Percentiles rank a stretch among this genome's conserved stretches.
Evolutionary conservation across 139 green algal species (phyloP).

Genomic region (Deuterostichococcus epilithicus): DNA sequence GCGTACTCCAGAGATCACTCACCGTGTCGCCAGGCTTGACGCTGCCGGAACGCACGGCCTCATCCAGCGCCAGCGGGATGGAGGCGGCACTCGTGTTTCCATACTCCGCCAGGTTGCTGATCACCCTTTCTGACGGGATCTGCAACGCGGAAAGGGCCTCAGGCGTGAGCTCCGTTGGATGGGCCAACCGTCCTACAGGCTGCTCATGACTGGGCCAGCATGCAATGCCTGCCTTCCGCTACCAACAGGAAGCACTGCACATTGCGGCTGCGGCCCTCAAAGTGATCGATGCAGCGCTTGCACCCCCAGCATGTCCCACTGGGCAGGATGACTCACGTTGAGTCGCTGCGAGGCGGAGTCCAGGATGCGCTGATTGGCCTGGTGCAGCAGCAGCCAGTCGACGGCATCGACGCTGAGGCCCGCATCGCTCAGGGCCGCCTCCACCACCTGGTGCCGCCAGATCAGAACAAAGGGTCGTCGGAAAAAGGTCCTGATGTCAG

Average conservation of each 20-base stretch:
- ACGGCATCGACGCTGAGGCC: slow-evolving; percentile 63
- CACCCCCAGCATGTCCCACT: no score
- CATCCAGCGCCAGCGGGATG: slow-evolving; percentile 93
- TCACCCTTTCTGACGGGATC: slow-evolving; percentile 43
- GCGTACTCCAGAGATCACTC: not conserved
- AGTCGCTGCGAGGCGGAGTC: slow-evolving; percentile 81
- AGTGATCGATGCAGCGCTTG: no score
- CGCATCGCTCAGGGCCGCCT: slow-evolving; percentile 69
- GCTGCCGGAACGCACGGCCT: slow-evolving; percentile 77
- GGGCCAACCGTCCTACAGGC: no score
- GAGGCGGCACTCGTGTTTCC: slow-evolving; percentile 96
- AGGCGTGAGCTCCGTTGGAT: no score
- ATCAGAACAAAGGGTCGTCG: no score
- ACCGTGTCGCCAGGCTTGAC: slow-evolving; percentile 65
- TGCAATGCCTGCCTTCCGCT: no score
- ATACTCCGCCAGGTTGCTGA: slow-evolving; percentile 87
- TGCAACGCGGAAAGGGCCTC: not conserved
- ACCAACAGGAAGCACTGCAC: no score
- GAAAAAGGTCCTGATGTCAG: no score
- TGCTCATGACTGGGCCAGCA: no score
- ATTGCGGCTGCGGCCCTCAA: no score
- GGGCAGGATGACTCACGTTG: not conserved
- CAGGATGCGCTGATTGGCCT: slow-evolving; percentile 97
- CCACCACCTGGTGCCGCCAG: slow-evolving; percentile 58
- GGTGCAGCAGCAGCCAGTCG: slow-evolving; percentile 93